Percentiles rank a stretch among this genome's conserved stretches.
Evolutionary conservation across 2,329 filamentous ascomycete species (phyloP).

Genomic region (Cladosporium sp.): DNA sequence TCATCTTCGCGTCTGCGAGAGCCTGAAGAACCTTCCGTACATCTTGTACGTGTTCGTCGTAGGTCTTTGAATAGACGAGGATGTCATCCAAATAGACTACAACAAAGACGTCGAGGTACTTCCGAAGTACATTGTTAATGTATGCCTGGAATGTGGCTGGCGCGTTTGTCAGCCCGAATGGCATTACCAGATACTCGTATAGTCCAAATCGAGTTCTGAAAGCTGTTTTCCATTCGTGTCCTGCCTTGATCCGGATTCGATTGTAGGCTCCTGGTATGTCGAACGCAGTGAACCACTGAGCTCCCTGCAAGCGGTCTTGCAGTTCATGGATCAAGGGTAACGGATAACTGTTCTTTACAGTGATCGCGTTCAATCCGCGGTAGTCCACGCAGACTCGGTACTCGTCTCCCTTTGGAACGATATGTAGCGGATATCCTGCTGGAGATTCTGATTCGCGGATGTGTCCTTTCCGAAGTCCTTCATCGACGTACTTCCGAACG

Average conservation of each 20-base stretch:
- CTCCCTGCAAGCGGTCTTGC: constrained; percentile 21
- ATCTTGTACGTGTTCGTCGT: constrained; percentile 5
- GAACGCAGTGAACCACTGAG: constrained; percentile 31
- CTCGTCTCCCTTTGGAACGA: constrained; percentile 11
- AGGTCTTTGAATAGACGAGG: constrained; percentile 21
- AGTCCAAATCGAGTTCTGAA: constrained; percentile 32
- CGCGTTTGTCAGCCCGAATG: constrained; percentile 19
- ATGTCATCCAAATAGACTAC: constrained; percentile 26
- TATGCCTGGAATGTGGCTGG: constrained; percentile 13
- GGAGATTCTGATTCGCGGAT: background rate
- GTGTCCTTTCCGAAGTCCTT: too few species aligned
- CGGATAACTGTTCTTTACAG: constrained; percentile 32
- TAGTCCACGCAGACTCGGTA: constrained; percentile 34
- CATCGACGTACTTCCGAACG: too few species aligned
- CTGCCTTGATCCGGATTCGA: constrained; percentile 29
- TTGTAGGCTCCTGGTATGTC: constrained; percentile 33
- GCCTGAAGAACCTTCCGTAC: background rate
- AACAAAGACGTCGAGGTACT: constrained; percentile 22
- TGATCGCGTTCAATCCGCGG: constrained; percentile 32
- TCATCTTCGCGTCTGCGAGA: constrained; percentile 4
- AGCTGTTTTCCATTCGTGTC: constrained; percentile 33
- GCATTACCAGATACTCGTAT: constrained; percentile 34
- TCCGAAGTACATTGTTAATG: constrained; percentile 22
- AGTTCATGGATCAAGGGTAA: constrained; percentile 33
- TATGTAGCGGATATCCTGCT: background rate